Percentiles rank a stretch among this genome's conserved stretches.
Conservation (phyloP, 305 asterid species). For the Fraxinus paxiana region DNA sequence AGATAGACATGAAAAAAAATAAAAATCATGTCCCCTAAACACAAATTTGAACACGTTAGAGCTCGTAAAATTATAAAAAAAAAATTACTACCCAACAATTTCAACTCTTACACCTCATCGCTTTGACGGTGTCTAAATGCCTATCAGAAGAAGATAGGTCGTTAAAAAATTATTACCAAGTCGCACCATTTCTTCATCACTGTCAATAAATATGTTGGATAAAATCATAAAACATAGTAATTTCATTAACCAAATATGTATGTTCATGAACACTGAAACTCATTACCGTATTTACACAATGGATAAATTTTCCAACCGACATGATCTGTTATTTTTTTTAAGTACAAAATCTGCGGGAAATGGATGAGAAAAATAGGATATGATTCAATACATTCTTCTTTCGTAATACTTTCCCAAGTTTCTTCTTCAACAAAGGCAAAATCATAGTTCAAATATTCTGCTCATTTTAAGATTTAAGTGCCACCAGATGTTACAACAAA, state of each 20-base stretch:
- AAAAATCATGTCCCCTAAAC: not conserved
- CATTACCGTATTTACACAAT: not conserved
- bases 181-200: not conserved
- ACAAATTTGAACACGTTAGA: not conserved
- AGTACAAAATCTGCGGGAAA: not conserved
- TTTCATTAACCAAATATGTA: not conserved
- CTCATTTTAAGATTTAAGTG: not conserved
- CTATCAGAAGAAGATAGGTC: not conserved
- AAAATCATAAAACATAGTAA: not conserved
- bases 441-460: not conserved
- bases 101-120: not conserved
- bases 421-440: not conserved
- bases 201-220: not conserved
- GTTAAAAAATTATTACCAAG: not conserved
- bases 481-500: not conserved
- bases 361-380: not conserved
- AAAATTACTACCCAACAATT: not conserved
- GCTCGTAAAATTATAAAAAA: not conserved
- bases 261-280: not conserved
- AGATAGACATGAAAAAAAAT: not conserved
- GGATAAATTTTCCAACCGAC: not conserved
- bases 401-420: not conserved
- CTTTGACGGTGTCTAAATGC: not conserved
- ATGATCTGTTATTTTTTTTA: not conserved
- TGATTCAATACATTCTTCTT: not conserved